These are phyloP conservation scores for Verticillium tricorpus DNA, from an alignment of 2,329 filamentous ascomycete genomes.

Conservation along the genomic window DNA sequence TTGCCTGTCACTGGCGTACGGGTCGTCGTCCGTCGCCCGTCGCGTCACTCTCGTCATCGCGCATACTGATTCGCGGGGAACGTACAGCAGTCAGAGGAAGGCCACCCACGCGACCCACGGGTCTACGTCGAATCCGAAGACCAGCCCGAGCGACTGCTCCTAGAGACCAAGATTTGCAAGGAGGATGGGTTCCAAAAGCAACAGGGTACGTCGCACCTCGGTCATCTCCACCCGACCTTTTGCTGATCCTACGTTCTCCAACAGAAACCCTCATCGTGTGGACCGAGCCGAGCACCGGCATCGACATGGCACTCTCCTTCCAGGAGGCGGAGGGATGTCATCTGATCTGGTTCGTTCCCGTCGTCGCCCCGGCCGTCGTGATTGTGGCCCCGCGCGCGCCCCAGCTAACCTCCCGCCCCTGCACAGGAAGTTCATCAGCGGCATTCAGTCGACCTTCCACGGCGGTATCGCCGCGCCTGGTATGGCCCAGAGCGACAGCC, in stretches of 20 bases:
- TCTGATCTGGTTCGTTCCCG: slow-evolving; percentile 71
- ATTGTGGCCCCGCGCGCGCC: neutral
- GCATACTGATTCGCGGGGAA: slow-evolving; percentile 1
- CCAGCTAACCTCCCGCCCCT: slow-evolving; percentile 16
- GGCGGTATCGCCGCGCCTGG: slow-evolving; percentile 56
- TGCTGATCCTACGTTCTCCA: neutral
- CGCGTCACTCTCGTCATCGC: neutral
- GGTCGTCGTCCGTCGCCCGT: neutral
- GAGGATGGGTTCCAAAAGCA: slow-evolving; percentile 98
- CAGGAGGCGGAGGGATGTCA: slow-evolving; percentile 95
- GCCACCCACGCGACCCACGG: slow-evolving; percentile 71
- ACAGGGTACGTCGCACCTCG: slow-evolving; percentile 61
- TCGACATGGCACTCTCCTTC: slow-evolving; percentile 97
- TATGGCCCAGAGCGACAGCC: slow-evolving; percentile 28
- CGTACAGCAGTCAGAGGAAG: slow-evolving; percentile 45
- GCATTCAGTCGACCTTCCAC: slow-evolving; percentile 71
- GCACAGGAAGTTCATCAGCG: slow-evolving; percentile 82
- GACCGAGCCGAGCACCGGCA: slow-evolving; percentile 78
- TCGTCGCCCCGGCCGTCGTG: neutral
- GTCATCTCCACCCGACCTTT: slow-evolving; percentile 21
- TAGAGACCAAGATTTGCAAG: slow-evolving; percentile 86
- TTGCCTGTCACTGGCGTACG: slow-evolving; percentile 3
- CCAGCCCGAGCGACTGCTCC: slow-evolving; percentile 72
- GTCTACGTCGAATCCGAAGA: slow-evolving; percentile 94
- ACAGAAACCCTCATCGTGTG: slow-evolving; percentile 95